These are phyloP conservation scores for Apiotrichum akiyoshidainum DNA, from an alignment of 1,284 basidiomycete genomes.

Conservation along the genomic window DNA sequence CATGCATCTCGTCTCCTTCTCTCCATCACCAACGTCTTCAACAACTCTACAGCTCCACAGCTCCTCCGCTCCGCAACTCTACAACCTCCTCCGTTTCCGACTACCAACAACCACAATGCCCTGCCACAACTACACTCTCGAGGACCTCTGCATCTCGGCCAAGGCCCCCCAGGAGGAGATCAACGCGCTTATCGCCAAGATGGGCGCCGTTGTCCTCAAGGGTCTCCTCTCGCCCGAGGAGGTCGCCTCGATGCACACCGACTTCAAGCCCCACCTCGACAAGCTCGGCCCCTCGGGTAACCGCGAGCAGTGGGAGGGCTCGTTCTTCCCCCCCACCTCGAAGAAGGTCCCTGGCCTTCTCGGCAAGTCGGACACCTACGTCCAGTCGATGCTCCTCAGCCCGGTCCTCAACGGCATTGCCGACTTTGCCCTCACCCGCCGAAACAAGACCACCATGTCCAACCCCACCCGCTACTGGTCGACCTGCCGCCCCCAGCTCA, in stretches of 20 bases:
- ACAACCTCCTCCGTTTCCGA: background rate
- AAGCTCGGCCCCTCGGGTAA: constrained; percentile 15
- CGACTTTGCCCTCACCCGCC: constrained; percentile 19
- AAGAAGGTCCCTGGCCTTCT: constrained; percentile 21
- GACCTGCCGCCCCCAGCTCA: constrained; percentile 20
- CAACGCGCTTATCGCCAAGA: constrained; percentile 23
- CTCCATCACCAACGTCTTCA: too few relatives aligned
- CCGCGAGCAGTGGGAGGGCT: constrained; percentile 22
- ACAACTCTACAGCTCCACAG: too few relatives aligned
- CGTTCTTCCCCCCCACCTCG: constrained; percentile 20
- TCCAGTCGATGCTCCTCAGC: constrained; percentile 19
- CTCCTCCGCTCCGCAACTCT: background rate
- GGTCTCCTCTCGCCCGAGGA: constrained; percentile 15
- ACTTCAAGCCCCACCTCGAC: constrained; percentile 23
- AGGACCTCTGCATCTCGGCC: constrained; percentile 21
- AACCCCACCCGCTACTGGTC: constrained; percentile 20
- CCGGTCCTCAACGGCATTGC: constrained; percentile 17
- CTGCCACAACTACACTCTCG: constrained; percentile 21
- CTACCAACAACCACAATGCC: constrained; percentile 6
- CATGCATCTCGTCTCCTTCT: too few relatives aligned
- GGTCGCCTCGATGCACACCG: constrained; percentile 12
- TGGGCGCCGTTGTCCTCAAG: constrained; percentile 22
- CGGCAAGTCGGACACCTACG: constrained; percentile 15
- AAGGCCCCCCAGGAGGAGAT: constrained; percentile 21
- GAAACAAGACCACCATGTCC: constrained; percentile 20